Evolutionary conservation across 129 eudicot species (phyloP), one percentile per base, ranked within the genome.

Genomic region (Flaveria bidentis): DNA sequence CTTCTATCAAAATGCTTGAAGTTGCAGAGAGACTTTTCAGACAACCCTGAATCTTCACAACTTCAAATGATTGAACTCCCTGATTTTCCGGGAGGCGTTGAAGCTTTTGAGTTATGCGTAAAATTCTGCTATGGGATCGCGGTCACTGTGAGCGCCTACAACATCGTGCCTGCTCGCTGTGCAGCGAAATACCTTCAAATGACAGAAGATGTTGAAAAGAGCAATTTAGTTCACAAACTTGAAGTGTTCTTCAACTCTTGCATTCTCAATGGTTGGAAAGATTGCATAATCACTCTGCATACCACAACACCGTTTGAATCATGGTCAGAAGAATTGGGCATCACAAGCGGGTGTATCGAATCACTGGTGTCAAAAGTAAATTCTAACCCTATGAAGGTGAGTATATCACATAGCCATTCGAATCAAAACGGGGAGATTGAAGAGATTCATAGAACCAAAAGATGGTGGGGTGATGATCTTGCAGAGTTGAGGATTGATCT

Each of bases 391-490:
- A 51, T 82, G 18, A 93, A 84, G 81, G 83, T 64, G 62, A 84
- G 80, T 62, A 60, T 87, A 45, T 82, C 97, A 0, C 85, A 80
- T 39, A 82, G 76, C 45, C 76, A 79, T 80, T 83, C 88, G 36
- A 79, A 87, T 22, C 66, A 81, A 81, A 81, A 72, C 0, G 82
- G 84, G 36, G 87, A 73, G 45, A 82, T 26, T 23, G 90, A 86
- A 49, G 79, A 70, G 2, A 20, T 12, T 58, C 30, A 25, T 17
- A 23, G 18, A 57, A 66, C 63, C 20, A 88, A 84, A 74, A 87
- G 88, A 39, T 93, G 97, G 95, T 93, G 98, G 98, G 98, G 87
- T n/a, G 92, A 91, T 39, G 96, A 91, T 78, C 44, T 94, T 42
- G 86, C 93, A 0, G 97, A 94, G 16, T 69, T 94, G 55, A 83